Base-by-base conservation (phyloP, 2,329 filamentous ascomycete genomes). In the Pseudogymnoascus sp. region DNA sequence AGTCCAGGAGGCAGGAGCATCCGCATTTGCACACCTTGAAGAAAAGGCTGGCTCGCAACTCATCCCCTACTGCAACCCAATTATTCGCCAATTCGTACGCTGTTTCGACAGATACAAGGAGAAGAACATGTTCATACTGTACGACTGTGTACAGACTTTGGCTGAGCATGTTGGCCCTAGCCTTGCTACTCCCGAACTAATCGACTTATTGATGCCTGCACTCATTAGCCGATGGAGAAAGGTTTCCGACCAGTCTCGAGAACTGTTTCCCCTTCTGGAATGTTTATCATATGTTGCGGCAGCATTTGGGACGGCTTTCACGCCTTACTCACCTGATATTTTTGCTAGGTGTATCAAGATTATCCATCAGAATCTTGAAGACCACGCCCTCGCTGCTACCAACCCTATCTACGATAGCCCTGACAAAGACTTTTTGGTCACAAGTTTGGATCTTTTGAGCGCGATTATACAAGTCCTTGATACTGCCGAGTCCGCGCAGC, bases 21-120 rank as follows among this genome's bases (percentile, higher is more conserved):
- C 93, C 3, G 93, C 93, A 7, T 97, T 99, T 77, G 93, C 94
- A 3, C 95, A 93, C 71, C 82, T 99, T 7, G 94, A 97, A 75
- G 94, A 97, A 74, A 95, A 95, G 75, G 90, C 94, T 0, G 91
- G 91, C 64, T 85, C 85, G 66, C 83, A 87, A 65, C 78, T 99
- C 44, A 86, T 88, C 67, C 91, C 91, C 0, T 99, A 97, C 77
- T 92, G 91, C 70, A 83, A 88, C 28, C 90, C 92, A 25, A 97
- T 99, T 70, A 85, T 97, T 62, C 88, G 87, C 66, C 94, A 97
- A 73, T 97, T 93, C 71, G 92, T 97, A 61, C 82, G 84, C 65
- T 99, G 94, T 75, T 99, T 99, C 76, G 84, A 81, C 62, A 92
- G 90, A 76, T 99, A 97, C 84, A 97, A 99, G 81, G 93, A 97